phyloP scores from a whole-genome alignment of 495 filamentous ascomycete species.

The Neurospora tetraspora region DNA sequence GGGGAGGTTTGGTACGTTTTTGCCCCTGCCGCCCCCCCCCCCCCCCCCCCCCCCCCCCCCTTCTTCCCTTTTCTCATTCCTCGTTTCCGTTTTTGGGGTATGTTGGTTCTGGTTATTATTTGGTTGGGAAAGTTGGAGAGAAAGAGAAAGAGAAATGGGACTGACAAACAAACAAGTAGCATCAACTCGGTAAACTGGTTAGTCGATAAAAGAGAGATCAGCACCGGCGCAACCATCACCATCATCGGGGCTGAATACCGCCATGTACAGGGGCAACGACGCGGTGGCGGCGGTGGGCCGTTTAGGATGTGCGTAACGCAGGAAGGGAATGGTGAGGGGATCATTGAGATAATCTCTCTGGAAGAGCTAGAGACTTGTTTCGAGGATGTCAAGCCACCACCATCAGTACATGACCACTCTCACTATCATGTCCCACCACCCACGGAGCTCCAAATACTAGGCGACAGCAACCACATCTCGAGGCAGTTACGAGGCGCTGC shows the following conservation, averaged over 20 bases:
- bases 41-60: no score
- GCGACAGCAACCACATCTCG: neutral
- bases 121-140: neutral
- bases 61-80: neutral
- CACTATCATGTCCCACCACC: neutral
- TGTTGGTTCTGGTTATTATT: neutral
- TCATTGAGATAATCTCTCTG: neutral
- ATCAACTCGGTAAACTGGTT: neutral
- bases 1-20: slow-evolving; percentile 4
- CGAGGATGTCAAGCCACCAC: neutral
- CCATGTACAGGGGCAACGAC: neutral
- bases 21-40: neutral
- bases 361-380: neutral
- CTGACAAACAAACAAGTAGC: neutral
- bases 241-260: neutral
- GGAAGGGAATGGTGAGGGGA: neutral
- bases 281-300: neutral
- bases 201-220: neutral
- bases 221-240: neutral
- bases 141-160: neutral
- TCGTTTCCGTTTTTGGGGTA: neutral
- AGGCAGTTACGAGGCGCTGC: neutral
- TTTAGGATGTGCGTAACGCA: neutral
- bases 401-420: neutral
- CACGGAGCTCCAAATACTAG: neutral